Evolutionary conservation across 495 filamentous ascomycete genomes (phyloP).

Genomic region (Cercophora samala): DNA sequence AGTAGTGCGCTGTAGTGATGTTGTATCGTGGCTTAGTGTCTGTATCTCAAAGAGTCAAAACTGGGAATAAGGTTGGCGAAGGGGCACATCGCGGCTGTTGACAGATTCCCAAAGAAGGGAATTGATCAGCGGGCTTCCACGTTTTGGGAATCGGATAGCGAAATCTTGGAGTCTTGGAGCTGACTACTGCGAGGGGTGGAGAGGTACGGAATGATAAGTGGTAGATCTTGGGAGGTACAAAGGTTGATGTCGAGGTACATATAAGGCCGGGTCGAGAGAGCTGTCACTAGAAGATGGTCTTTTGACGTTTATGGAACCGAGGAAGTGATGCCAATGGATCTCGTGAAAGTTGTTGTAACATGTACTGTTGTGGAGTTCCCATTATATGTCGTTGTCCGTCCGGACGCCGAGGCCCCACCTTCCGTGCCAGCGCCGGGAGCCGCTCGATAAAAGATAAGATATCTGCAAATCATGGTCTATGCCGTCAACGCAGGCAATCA

Average conservation of each 20-base stretch:
- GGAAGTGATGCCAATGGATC: not conserved
- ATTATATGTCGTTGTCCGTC: too few species aligned
- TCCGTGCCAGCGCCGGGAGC: not conserved
- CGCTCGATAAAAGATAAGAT: not conserved
- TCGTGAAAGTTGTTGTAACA: not conserved
- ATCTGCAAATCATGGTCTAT: not conserved
- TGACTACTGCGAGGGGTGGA: not conserved
- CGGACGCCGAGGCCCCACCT: not conserved
- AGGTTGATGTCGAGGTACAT: not conserved
- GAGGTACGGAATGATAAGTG: not conserved
- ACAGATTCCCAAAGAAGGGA: not conserved
- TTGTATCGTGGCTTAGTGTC: not conserved
- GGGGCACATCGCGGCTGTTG: not conserved
- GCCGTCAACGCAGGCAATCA: too few species aligned
- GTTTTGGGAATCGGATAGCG: not conserved
- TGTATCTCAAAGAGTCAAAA: not conserved
- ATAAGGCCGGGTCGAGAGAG: not conserved
- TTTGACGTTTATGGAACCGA: too few species aligned
- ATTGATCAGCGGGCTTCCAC: not conserved
- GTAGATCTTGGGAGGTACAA: not conserved
- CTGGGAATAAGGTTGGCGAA: not conserved
- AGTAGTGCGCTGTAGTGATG: not conserved
- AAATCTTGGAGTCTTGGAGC: not conserved
- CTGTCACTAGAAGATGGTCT: too few species aligned
- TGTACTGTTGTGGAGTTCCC: too few species aligned